Evolutionary conservation across 2,329 filamentous ascomycete species (phyloP).

Genomic region (Trichoderma afroharzianum): DNA sequence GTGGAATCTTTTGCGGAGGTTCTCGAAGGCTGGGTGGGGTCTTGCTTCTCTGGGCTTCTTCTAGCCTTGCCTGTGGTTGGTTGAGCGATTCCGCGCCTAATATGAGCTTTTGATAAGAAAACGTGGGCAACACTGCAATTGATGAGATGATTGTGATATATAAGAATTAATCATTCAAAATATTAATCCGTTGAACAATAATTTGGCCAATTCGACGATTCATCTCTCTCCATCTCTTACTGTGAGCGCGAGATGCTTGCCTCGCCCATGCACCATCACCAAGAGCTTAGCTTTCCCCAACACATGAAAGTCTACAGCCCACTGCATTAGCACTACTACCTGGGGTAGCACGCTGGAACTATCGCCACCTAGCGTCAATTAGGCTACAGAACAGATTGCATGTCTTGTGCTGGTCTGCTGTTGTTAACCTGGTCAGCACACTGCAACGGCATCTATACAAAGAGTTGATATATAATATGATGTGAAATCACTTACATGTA

Average conservation of each 20-base stretch:
- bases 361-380: not conserved
- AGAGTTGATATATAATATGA: not conserved
- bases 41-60: not conserved
- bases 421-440: not conserved
- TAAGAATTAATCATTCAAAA: not conserved
- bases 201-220: not conserved
- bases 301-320: not conserved
- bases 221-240: not conserved
- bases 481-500: not conserved
- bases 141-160: not conserved
- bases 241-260: not conserved
- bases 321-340: not conserved
- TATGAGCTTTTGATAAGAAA: not conserved
- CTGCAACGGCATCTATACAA: not conserved
- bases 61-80: not conserved
- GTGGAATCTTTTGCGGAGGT: conserved; percentile 21
- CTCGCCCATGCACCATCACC: not conserved
- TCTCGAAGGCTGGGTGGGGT: conserved; percentile 16
- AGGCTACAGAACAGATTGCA: not conserved
- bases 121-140: not conserved
- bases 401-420: not conserved
- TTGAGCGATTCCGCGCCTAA: not conserved
- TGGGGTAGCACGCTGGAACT: not conserved
- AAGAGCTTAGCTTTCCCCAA: not conserved
- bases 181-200: not conserved